Evolutionary conservation across 2,329 filamentous ascomycete species (phyloP), one percentile per base, ranked within the genome.

Genomic region (Ilyonectria robusta): DNA sequence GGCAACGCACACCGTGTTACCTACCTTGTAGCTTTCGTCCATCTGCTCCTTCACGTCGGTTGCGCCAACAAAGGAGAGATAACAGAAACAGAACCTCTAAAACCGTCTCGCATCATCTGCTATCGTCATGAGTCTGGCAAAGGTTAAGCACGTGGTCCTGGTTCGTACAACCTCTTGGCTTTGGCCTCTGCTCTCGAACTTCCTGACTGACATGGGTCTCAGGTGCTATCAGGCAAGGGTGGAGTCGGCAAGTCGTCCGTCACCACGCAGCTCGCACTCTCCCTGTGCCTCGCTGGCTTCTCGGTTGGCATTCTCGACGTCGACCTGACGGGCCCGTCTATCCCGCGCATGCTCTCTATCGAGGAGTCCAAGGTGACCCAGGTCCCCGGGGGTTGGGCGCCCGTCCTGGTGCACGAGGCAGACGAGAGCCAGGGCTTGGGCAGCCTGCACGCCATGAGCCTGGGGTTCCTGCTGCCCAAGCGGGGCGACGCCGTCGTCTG

Each of bases 171-270:
- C 31, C 26, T 19, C 26, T 35, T 56, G 17, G 15, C 23, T 44
- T 31, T 4, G 21, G 33, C 47, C 62, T 13, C 37, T 60, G 48
- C 53, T 40, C 11, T 40, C 15, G 47, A 33, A 23, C 33, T 35
- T 51, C 50, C 1, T 11, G 56, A 19, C 63, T 78, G 60, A 78
- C 73, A 47, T 60, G 37, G 44, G 44, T 44, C 55, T 33, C 47
- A 90, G 88, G 88, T 95, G 69, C 92, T 99, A 54, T 98, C 96
- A 13, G 96, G 96, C 75, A 99, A 99, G 87, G 96, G 96, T 77
- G 96, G 96, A 74, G 96, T 99, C 21, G 96, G 96, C 65, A 99
- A 99, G 85, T 98, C 95, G 48, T 97, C 94, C 59, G 91, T 98
- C n/a, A 98, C 96, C 1, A 97, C 95, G 1, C 96, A 99, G 80